Base-by-base conservation (phyloP, 177 flowering plant species). In the Vitis hybrid region DNA sequence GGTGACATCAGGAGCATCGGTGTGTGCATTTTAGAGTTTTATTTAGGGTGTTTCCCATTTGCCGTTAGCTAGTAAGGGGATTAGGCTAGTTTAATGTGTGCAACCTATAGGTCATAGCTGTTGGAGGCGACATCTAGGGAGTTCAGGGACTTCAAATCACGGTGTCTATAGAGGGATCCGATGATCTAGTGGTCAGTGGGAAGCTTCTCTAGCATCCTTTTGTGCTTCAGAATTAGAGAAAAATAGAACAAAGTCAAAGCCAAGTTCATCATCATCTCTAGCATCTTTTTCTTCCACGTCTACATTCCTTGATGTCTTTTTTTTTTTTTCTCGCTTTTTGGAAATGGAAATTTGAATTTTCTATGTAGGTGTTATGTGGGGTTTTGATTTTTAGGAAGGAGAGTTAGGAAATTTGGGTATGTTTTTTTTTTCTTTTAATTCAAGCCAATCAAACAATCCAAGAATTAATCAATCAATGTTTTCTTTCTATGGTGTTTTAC, bases 1-100 rank as follows among this genome's bases (percentile, higher is more conserved):
- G 87, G 88, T 0, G 90, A 87, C 62, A 83, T 86, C 2, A 86
- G 91, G 91, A 85, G 91, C 60, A 51, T 87, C 3, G 87, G 89
- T 15, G 89, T 87, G 1, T 81, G 86, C 70, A 80, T 87, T 16
- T 66, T 87, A 68, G 91, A 87, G 68, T 86, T 87, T 61, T 84
- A 87, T 64, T 50, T 87, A 65, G 89, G 91, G 48, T 72, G 80
- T 50, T 87, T 85, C 55, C 89, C 91, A 0, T 86, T 87, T 50
- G 72, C 71, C 0, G 87, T 84, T 5, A 84, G 82, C 2, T 57
- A 84, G 51, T 81, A 75, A 31, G 91, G 88, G 0, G 91, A 87
- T 67, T 85, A 88, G 89, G 89, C 89, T 0, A 87, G 87, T 53
- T 72, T 87, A 45, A 84, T 87, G 89, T 81, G 83, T 51, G 89